phyloP scores from a whole-genome alignment of 441 rosid species.

The Flueggea neowawraea region DNA sequence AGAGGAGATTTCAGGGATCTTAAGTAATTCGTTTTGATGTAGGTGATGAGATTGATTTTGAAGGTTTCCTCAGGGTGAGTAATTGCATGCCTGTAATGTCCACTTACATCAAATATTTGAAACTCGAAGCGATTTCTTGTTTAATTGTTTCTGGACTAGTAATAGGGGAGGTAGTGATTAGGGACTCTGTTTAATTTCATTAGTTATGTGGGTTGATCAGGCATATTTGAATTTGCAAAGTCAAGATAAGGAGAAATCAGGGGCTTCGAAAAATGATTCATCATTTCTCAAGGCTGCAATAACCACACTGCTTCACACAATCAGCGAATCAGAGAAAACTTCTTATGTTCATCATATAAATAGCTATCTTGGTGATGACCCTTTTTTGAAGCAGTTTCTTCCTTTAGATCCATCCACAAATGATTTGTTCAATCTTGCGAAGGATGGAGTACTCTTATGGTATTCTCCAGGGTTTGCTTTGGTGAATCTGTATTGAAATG shows the following conservation, averaged over 20 bases:
- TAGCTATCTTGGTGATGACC: conserved; percentile 86
- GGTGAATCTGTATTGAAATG: background rate
- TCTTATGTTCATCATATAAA: conserved; percentile 94
- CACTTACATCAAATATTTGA: background rate
- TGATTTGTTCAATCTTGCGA: conserved; percentile 83
- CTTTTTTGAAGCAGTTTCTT: conserved; percentile 79
- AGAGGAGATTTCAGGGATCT: conserved; percentile 63
- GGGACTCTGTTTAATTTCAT: background rate
- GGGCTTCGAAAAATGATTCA: conserved; percentile 50
- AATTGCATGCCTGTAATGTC: background rate
- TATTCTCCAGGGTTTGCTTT: conserved; percentile 30
- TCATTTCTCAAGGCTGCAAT: conserved; percentile 83
- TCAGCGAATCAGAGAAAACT: conserved; percentile 82
- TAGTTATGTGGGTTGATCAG: conserved; percentile 36
- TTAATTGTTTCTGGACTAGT: background rate
- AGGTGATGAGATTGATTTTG: conserved; percentile 78
- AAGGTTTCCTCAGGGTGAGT: conserved; percentile 82
- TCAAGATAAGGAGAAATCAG: conserved; percentile 63
- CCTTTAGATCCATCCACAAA: conserved; percentile 81
- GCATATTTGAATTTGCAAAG: conserved; percentile 71
- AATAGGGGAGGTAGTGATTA: background rate
- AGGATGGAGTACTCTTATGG: conserved; percentile 98
- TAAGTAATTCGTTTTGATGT: conserved; percentile 44
- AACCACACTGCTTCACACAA: conserved; percentile 80
- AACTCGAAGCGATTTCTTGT: background rate